A percentile compares a stretch with the other conserved stretches of the same genome.
These are phyloP conservation scores for Beta lomatogona DNA, from an alignment of 179 eudicot species.

Conservation along the genomic window DNA sequence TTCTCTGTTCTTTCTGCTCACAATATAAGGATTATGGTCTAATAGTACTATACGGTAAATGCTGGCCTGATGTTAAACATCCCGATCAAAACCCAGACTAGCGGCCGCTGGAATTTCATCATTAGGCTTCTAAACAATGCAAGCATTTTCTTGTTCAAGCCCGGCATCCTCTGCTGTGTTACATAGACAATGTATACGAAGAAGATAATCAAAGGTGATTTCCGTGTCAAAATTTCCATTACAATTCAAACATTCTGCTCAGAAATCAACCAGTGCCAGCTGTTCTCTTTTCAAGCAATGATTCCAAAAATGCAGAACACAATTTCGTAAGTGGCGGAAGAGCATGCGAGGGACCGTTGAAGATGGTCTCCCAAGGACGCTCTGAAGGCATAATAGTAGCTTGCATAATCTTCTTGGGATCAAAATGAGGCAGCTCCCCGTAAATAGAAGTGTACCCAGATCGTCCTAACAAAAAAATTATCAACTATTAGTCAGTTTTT, in stretches of 20 bases:
- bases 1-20: no score
- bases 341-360: conserved; percentile 70
- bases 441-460: conserved; percentile 71
- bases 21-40: no score
- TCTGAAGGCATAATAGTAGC: conserved; percentile 50
- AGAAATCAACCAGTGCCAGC: conserved; percentile 38
- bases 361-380: conserved; percentile 75
- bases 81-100: no score
- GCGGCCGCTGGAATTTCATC: no score
- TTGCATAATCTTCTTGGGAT: conserved; percentile 36
- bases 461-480: conserved; percentile 40
- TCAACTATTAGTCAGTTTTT: not conserved
- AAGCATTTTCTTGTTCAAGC: no score
- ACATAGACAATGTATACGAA: conserved; percentile 1
- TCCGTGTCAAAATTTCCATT: not conserved
- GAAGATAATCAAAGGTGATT: not conserved
- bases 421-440: conserved; percentile 72
- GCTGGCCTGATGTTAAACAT: no score
- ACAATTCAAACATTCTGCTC: not conserved
- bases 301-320: conserved; percentile 74
- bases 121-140: no score
- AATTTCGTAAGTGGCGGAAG: conserved; percentile 81
- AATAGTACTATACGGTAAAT: no score
- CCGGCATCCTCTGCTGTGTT: not conserved
- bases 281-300: conserved; percentile 74